Percentiles rank a stretch among this genome's conserved stretches.
These are phyloP conservation scores for Crepidotus variabilis DNA, from an alignment of 768 basidiomycete species.

Conservation along the genomic window DNA sequence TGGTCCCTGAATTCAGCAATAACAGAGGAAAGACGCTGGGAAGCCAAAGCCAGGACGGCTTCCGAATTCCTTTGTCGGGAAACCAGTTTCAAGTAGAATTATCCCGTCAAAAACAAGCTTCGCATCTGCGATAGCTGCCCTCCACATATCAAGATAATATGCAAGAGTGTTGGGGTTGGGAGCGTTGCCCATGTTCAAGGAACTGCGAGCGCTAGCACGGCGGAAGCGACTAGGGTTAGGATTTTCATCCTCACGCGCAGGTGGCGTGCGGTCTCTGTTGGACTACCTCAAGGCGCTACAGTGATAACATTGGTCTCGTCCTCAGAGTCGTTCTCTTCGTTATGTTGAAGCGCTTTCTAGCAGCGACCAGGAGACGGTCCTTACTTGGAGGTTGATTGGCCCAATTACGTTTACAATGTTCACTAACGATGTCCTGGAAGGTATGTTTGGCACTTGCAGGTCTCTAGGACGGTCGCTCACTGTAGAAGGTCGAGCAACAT, in stretches of 20 bases:
- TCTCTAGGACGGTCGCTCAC: too few relatives aligned
- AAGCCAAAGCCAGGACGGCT: conserved; percentile 1
- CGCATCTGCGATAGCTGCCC: not conserved
- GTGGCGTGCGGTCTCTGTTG: too few relatives aligned
- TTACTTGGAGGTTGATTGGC: conserved; percentile 5
- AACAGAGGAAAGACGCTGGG: not conserved
- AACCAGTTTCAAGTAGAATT: not conserved
- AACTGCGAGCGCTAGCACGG: too few relatives aligned
- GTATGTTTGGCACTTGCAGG: not conserved
- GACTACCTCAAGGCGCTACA: too few relatives aligned
- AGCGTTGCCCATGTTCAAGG: too few relatives aligned
- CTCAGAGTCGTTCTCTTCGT: too few relatives aligned
- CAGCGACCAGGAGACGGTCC: not conserved
- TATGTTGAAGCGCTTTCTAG: not conserved
- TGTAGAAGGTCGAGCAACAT: not conserved
- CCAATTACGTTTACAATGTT: conserved; percentile 2
- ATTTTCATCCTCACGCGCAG: too few relatives aligned
- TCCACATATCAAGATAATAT: conserved; percentile 4
- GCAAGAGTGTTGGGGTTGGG: too few relatives aligned
- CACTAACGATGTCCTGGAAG: conserved; percentile 1
- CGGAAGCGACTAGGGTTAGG: too few relatives aligned
- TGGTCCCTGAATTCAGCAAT: conserved; percentile 5
- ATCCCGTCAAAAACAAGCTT: conserved; percentile 1
- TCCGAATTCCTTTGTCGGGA: conserved; percentile 3
- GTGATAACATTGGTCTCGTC: too few relatives aligned